These are phyloP conservation scores for Penicillium diatomitis DNA, from an alignment of 495 filamentous ascomycete species.

Conservation along the genomic window DNA sequence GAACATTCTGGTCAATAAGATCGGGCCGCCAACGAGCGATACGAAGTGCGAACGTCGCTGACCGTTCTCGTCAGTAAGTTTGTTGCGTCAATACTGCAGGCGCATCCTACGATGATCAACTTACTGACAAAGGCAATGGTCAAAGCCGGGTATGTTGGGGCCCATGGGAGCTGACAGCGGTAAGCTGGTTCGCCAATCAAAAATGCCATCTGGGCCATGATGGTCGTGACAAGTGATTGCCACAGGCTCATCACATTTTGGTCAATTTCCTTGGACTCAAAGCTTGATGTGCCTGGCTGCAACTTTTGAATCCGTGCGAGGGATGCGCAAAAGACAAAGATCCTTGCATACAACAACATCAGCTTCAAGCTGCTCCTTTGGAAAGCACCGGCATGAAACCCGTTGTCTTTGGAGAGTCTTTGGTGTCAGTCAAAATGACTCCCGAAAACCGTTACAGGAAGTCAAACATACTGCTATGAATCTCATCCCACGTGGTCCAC, in stretches of 20 bases:
- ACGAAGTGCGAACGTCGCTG: constrained; percentile 33
- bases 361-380: constrained; percentile 33
- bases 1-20: constrained; percentile 26
- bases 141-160: constrained; percentile 33
- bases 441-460: background rate
- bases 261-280: constrained; percentile 16
- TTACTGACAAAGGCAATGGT: constrained; percentile 38
- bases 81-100: background rate
- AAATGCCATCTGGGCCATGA: constrained; percentile 31
- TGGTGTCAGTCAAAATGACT: background rate
- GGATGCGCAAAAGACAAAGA: constrained; percentile 29
- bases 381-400: constrained; percentile 33
- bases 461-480: constrained; percentile 27
- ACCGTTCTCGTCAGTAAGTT: background rate
- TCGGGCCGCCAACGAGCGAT: constrained; percentile 34
- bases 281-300: constrained; percentile 16
- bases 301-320: constrained; percentile 34
- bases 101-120: constrained; percentile 3
- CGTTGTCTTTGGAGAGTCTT: constrained; percentile 19
- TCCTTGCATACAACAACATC: constrained; percentile 32
- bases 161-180: constrained; percentile 31
- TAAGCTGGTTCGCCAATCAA: constrained; percentile 30
- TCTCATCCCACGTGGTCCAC: constrained; percentile 37
- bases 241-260: constrained; percentile 25
- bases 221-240: constrained; percentile 27